Base-by-base conservation (phyloP, 2,329 filamentous ascomycete genomes). In the Clonostachys chloroleuca region DNA sequence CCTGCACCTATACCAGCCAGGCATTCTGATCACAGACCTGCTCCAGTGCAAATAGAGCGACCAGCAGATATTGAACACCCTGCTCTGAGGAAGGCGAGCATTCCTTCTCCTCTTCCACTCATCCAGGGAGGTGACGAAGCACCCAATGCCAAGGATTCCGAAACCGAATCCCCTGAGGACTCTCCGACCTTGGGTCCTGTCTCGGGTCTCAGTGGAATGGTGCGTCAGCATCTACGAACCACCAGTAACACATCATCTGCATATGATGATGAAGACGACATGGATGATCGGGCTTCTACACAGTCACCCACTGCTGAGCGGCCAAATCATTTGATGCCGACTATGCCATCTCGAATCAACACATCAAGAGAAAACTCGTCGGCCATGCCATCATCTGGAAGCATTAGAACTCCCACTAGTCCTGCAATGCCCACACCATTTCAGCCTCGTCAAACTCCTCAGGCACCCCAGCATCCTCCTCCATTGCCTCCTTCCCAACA, bases 231-330 rank as follows among this genome's bases (percentile, higher is more conserved):
- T 70, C 70, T 97, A 39, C 83, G 94, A 44, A 83, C 83, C 34
- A 83, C 86, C 52, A 97, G 92, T 67, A 86, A 85, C 49, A 18
- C 17, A n/a, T 97, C 92, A 1, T 95, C 90, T 0, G 75, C 94
- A 24, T 90, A 89, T 54, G 81, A 80, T 24, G 47, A 68, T 66
- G 36, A n/a, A 18, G 17, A 39, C 5, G 10, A 39, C 14, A 18
- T 39, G 7, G 36, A 39, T 18, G 14, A 39, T 3, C 14, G 36
- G 14, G 14, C 36, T n/a, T 39, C 36, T 18, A 39, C 36, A n/a
- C 17, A n/a, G 36, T n/a, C 36, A n/a, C 36, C 36, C 12, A 17
- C 40, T 13, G 24, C 16, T 42, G 16, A 40, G 12, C 44, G 40
- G n/a, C 14, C 44, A 16, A 30, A 30, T 8, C 24, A 30, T 30